phyloP scores from a whole-genome alignment of 2,329 filamentous ascomycete genomes.

The Arthrobotrys iridis region DNA sequence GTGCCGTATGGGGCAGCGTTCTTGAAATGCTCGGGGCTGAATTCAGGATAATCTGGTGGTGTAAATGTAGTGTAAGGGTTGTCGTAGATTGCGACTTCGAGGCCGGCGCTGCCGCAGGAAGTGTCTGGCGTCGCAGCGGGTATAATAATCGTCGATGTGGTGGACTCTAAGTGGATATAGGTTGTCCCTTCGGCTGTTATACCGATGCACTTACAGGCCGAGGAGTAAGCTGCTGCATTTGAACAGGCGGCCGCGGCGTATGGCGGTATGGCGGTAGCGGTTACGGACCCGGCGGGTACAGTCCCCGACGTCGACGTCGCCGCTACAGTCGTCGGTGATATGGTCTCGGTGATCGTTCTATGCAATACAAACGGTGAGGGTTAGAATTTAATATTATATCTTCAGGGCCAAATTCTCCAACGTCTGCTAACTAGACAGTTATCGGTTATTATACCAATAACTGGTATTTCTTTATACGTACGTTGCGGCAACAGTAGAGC shows the following conservation, averaged over 20 bases:
- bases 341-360: conserved; percentile 25
- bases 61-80: conserved; percentile 15
- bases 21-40: conserved; percentile 25
- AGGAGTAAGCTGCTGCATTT: conserved; percentile 22
- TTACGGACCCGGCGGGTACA: neutral
- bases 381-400: neutral
- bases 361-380: neutral
- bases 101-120: conserved; percentile 24
- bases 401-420: neutral
- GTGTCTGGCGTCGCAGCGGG: conserved; percentile 15
- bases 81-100: conserved; percentile 30
- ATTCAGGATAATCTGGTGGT: conserved; percentile 1
- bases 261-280: conserved; percentile 15
- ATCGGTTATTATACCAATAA: neutral
- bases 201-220: conserved; percentile 24
- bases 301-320: neutral
- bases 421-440: neutral
- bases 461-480: neutral
- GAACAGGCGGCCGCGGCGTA: conserved; percentile 15
- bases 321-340: neutral
- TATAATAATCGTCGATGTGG: neutral
- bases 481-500: conserved; percentile 17
- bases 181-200: conserved; percentile 23
- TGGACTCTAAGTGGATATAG: conserved; percentile 5
- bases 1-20: conserved; percentile 1